phyloP scores from a whole-genome alignment of 306 rosid species.

The Hylodesmum podocarpum region DNA sequence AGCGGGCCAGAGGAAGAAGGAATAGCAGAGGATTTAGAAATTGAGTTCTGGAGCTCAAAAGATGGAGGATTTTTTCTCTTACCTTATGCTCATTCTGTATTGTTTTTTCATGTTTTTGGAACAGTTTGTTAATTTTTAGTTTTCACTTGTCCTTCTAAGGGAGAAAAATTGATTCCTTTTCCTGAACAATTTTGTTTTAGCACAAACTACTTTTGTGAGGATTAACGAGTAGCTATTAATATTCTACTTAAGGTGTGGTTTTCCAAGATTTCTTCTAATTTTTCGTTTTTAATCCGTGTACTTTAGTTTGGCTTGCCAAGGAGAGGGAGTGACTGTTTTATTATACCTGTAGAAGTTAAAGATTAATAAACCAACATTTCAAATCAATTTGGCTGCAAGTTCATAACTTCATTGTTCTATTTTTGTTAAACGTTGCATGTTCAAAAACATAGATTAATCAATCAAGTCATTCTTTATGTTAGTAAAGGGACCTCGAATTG shows the following conservation, averaged over 20 bases:
- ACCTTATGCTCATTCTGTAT: not conserved
- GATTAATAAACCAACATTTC: too few species aligned
- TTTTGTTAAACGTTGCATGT: too few species aligned
- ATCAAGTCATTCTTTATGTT: too few species aligned
- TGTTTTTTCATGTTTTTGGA: slow-evolving; percentile 11
- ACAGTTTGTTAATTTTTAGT: not conserved
- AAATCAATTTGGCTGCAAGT: too few species aligned
- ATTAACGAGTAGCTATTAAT: slow-evolving; percentile 4
- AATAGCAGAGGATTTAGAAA: slow-evolving; percentile 65
- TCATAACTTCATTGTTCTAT: too few species aligned
- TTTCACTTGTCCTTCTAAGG: slow-evolving; percentile 8
- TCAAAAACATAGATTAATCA: too few species aligned
- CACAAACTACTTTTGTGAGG: not conserved
- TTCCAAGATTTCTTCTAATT: not conserved
- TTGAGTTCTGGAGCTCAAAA: slow-evolving; percentile 32
- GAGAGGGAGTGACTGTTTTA: not conserved
- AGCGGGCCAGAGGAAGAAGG: slow-evolving; percentile 59
- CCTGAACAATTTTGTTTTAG: slow-evolving; percentile 24
- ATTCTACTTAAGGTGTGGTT: not conserved
- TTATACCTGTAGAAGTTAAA: too few species aligned
- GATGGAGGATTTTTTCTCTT: not conserved
- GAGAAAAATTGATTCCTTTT: not conserved
- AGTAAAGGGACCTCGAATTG: too few species aligned
- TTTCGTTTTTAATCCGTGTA: not conserved
- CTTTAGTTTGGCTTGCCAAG: not conserved